Evolutionary conservation across 208 protist species (phyloP), one percentile per base, ranked within the genome.

Genomic region (Trichomonas gallinae): DNA sequence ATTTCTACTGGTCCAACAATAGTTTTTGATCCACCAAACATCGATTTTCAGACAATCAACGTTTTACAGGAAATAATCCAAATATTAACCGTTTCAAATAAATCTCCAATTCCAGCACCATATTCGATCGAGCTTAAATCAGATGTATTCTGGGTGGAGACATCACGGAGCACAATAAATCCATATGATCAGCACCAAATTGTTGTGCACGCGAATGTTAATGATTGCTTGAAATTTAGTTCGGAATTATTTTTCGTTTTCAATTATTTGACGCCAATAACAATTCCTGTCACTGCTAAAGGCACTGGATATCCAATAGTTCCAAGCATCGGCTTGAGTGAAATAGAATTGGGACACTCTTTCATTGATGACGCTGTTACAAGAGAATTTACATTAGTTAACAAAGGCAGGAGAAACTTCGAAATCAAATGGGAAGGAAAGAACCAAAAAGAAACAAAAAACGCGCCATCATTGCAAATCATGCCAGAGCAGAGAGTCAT

Each of bases 161-260:
- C 26, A 11, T 36, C 9, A 2, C 10, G 38, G 10, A 42, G 44
- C 2, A 31, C 9, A 93, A 34, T 93, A 34, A 48, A 93, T 36
- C 44, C 40, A 38, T n/a, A 38, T 4, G 87, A 93, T 15, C 34
- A 6, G 17, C 21, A 36, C 4, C 8, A 23, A 42, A 49, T 93
- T 38, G 13, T 9, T 6, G 31, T 93, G 17, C 0, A 93, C 15
- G 40, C 44, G 13, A 34, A 34, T 48, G 13, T 58, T 34, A 51
- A 93, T 93, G 87, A 93, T 93, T 48, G 26, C n/a, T 93, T 51
- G n/a, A 51, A 34, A 51, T 93, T 93, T 93, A 51, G n/a, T 15
- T 23, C 13, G 10, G 44, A 93, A 58, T 34, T 93, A 38, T 36
- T 36, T 34, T 58, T 93, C 13, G 0, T 34, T 31, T 93, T 93